phyloP scores from a whole-genome alignment of 2,329 filamentous ascomycete species.

The Purpureocillium lavendulum region DNA sequence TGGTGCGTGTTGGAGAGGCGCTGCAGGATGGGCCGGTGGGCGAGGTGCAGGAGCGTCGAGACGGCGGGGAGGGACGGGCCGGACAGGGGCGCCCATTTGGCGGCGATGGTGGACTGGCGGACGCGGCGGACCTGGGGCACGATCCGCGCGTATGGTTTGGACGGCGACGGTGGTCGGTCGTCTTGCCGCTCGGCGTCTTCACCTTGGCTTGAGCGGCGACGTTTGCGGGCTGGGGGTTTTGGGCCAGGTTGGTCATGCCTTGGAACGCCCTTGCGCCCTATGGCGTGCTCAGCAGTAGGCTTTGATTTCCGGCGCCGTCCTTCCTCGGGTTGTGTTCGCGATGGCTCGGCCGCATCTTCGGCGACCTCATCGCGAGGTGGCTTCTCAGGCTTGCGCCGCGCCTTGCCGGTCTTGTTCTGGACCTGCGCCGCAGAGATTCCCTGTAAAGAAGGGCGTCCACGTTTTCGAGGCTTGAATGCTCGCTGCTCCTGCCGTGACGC shows the following conservation, averaged over 20 bases:
- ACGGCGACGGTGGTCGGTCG: slow-evolving; percentile 16
- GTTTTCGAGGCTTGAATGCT: slow-evolving; percentile 7
- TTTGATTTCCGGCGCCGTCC: no score
- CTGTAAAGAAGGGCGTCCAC: slow-evolving; percentile 12
- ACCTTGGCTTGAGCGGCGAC: neutral
- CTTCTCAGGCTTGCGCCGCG: neutral
- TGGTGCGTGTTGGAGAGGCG: slow-evolving; percentile 40
- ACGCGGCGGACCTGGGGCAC: slow-evolving; percentile 42
- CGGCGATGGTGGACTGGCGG: slow-evolving; percentile 55
- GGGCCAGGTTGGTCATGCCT: no score
- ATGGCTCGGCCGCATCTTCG: neutral
- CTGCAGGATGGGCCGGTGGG: slow-evolving; percentile 53
- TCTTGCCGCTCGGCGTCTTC: slow-evolving; percentile 10
- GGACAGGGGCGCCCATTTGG: slow-evolving; percentile 58
- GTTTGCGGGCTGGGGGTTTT: neutral
- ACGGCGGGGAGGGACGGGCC: slow-evolving; percentile 45
- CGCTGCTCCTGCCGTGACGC: neutral
- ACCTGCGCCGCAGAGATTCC: no score
- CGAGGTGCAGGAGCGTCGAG: slow-evolving; percentile 46
- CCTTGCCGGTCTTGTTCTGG: neutral
- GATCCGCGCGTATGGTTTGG: slow-evolving; percentile 40
- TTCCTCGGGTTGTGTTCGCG: no score
- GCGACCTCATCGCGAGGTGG: neutral
- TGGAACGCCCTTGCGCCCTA: no score
- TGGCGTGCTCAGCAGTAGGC: no score